These are phyloP conservation scores for Colletotrichum liaoningense DNA, from an alignment of 2,329 filamentous ascomycete genomes.

Conservation along the genomic window DNA sequence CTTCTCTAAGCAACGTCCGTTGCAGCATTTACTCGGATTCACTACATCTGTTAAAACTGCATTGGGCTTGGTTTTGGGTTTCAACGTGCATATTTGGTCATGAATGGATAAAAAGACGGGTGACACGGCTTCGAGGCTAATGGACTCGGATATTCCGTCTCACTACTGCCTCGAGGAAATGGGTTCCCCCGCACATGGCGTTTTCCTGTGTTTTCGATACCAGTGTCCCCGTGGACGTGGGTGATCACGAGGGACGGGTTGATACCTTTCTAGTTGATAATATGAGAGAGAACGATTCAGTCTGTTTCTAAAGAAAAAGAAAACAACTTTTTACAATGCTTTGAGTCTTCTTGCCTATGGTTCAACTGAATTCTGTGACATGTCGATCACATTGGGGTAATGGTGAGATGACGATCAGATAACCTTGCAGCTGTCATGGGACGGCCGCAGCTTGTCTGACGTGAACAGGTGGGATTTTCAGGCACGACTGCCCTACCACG, in stretches of 20 bases:
- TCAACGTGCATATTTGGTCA: slow-evolving; percentile 35
- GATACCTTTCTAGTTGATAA: slow-evolving; percentile 35
- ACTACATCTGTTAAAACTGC: slow-evolving; percentile 32
- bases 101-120: slow-evolving; percentile 36
- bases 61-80: slow-evolving; percentile 27
- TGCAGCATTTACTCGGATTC: slow-evolving; percentile 32
- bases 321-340: neutral
- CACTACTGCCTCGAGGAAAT: slow-evolving; percentile 12
- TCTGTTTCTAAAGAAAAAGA: slow-evolving; percentile 2
- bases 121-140: slow-evolving; percentile 26
- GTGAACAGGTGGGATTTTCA: slow-evolving; percentile 13
- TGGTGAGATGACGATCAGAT: slow-evolving; percentile 24
- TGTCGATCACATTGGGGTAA: slow-evolving; percentile 23
- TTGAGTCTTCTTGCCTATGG: neutral
- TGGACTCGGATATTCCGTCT: neutral
- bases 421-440: slow-evolving; percentile 32
- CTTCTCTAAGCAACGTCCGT: slow-evolving; percentile 29
- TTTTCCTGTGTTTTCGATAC: slow-evolving; percentile 33
- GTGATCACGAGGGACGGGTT: slow-evolving; percentile 32
- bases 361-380: slow-evolving; percentile 4
- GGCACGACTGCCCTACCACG: slow-evolving; percentile 4
- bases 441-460: slow-evolving; percentile 19
- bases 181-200: slow-evolving; percentile 31
- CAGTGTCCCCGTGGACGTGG: slow-evolving; percentile 21
- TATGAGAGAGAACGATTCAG: slow-evolving; percentile 30